These are phyloP conservation scores for Hypomyces rosellus DNA, from an alignment of 2,329 filamentous ascomycete genomes.

Conservation along the genomic window DNA sequence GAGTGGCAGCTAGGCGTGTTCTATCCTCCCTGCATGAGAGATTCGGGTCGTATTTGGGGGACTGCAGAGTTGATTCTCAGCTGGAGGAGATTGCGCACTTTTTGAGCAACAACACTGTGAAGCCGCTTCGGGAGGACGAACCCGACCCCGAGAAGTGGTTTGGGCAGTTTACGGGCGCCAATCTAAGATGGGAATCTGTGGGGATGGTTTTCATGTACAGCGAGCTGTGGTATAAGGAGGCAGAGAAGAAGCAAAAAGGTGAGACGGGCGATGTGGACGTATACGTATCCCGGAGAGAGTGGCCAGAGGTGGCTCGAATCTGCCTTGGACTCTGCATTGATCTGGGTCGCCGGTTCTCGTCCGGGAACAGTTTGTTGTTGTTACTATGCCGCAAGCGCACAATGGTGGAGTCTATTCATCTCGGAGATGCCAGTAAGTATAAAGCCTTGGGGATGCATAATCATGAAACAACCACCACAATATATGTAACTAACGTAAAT, in stretches of 20 bases:
- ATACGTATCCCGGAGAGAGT: not conserved
- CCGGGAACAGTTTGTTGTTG: slow-evolving; percentile 33
- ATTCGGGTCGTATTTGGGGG: slow-evolving; percentile 23
- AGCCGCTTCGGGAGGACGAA: slow-evolving; percentile 29
- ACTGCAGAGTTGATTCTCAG: slow-evolving; percentile 18
- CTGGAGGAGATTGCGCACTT: slow-evolving; percentile 31
- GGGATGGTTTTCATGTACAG: slow-evolving; percentile 27
- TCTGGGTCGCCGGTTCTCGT: slow-evolving; percentile 16
- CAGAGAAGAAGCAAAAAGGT: too few relatives aligned
- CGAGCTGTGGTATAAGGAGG: not conserved
- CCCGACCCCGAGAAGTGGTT: slow-evolving; percentile 31
- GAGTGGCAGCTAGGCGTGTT: slow-evolving; percentile 22
- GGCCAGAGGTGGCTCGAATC: slow-evolving; percentile 7
- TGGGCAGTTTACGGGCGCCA: slow-evolving; percentile 30
- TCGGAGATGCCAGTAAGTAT: slow-evolving; percentile 35
- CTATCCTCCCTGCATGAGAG: slow-evolving; percentile 26
- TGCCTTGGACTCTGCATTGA: slow-evolving; percentile 12
- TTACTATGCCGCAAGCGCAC: slow-evolving; percentile 28
- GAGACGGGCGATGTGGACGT: not conserved
- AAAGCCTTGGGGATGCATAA: too few relatives aligned
- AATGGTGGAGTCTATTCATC: slow-evolving; percentile 31
- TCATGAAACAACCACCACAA: too few relatives aligned
- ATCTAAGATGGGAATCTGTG: slow-evolving; percentile 38
- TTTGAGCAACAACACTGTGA: slow-evolving; percentile 33
- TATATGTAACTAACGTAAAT: too few relatives aligned